A percentile compares a stretch with the other conserved stretches of the same genome.
These are phyloP conservation scores for Erodium texanum DNA, from an alignment of 441 rosid genomes.

Conservation along the genomic window DNA sequence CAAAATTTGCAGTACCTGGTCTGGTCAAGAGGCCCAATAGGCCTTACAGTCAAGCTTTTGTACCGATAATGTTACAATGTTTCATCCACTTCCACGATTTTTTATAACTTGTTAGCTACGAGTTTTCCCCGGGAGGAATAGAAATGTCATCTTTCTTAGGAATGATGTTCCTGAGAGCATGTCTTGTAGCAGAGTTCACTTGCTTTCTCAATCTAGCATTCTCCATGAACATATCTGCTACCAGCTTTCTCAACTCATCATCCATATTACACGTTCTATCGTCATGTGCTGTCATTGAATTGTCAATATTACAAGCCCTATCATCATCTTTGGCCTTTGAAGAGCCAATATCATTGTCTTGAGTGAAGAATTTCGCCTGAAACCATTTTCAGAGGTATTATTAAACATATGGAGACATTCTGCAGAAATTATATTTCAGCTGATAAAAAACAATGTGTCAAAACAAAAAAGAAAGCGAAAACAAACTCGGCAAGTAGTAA, in stretches of 20 bases:
- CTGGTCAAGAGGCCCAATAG: neutral
- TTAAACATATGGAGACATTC: neutral
- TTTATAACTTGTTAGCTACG: constrained; percentile 62
- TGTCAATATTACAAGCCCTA: constrained; percentile 55
- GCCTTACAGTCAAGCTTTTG: neutral
- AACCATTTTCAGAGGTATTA: neutral
- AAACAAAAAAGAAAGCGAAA: too few species aligned
- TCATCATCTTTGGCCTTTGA: neutral
- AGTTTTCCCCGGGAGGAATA: constrained; percentile 38
- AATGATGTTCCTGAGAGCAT: constrained; percentile 37
- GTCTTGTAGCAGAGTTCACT: constrained; percentile 61
- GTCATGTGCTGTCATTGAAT: constrained; percentile 20
- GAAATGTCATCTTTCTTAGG: constrained; percentile 33
- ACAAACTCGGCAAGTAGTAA: too few species aligned
- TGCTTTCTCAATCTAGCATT: constrained; percentile 80
- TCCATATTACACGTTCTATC: constrained; percentile 29
- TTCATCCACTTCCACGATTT: constrained; percentile 22
- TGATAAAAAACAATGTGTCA: too few species aligned
- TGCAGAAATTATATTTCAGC: too few species aligned
- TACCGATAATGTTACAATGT: neutral
- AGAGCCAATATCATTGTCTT: neutral
- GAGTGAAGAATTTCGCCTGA: neutral
- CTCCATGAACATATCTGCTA: constrained; percentile 65
- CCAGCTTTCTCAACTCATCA: constrained; percentile 56
- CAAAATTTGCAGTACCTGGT: constrained; percentile 3